Evolutionary conservation across 225 moss, liverwort and hornwort genomes (phyloP).

Genomic region (Neckera pumila): DNA sequence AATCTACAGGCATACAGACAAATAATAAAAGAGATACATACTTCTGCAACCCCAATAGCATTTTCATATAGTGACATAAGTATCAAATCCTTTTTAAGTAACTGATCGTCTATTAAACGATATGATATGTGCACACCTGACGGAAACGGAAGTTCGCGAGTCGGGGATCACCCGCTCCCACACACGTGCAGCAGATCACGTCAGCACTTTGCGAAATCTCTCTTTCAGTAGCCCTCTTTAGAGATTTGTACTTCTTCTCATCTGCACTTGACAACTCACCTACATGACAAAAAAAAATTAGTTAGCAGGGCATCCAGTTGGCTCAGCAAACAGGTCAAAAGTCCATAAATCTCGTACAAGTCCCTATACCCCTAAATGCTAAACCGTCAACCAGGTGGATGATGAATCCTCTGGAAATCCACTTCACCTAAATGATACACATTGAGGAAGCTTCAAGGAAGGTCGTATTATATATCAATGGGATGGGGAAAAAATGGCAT

Average conservation of each 20-base stretch:
- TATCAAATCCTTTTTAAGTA: background rate
- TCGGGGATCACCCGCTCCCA: slow-evolving; percentile 96
- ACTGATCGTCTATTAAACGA: background rate
- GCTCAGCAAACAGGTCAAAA: background rate
- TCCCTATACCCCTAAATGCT: background rate
- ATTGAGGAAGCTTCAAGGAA: background rate
- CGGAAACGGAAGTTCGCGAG: slow-evolving; percentile 94
- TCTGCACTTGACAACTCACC: slow-evolving; percentile 94
- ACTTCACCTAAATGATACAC: background rate
- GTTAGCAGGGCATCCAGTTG: background rate
- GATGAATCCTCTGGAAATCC: background rate
- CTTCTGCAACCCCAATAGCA: background rate
- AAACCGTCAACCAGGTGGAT: background rate
- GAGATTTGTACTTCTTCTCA: slow-evolving; percentile 96
- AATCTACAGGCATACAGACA: background rate
- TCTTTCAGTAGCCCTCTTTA: slow-evolving; percentile 89
- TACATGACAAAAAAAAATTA: slow-evolving; percentile 8
- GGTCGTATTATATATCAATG: background rate
- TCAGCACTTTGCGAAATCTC: slow-evolving; percentile 94
- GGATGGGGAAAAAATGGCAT: background rate
- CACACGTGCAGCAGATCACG: slow-evolving; percentile 97
- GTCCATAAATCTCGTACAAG: background rate
- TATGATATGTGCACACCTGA: slow-evolving; percentile 40
- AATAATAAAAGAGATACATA: background rate
- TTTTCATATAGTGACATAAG: background rate